A percentile compares a stretch with the other conserved stretches of the same genome.
Evolutionary conservation across 176 grass and related monocot species (phyloP).

Genomic region (Panicum miliaceum): DNA sequence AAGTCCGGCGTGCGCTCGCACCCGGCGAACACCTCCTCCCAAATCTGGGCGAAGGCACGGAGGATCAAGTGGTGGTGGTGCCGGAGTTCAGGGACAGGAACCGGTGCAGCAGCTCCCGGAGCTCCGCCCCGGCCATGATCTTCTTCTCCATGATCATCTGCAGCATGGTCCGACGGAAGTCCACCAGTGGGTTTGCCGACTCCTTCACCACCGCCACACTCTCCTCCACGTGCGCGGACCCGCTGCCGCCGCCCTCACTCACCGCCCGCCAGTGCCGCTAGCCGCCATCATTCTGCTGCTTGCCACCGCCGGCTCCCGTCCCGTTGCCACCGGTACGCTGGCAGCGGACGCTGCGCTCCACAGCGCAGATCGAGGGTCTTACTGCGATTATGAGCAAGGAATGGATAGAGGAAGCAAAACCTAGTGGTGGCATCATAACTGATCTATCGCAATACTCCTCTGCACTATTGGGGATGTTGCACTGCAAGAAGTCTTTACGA

Average conservation of each 20-base stretch:
- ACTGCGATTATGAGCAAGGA: no score
- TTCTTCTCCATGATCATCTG: conserved; percentile 92
- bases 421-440: no score
- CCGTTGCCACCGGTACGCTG: not conserved
- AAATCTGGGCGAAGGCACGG: conserved; percentile 82
- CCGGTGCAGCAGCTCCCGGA: conserved; percentile 62
- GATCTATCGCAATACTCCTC: no score
- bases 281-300: not conserved
- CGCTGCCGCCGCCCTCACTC: conserved; percentile 50
- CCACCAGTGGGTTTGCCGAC: conserved; percentile 61
- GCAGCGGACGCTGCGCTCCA: conserved; percentile 56
- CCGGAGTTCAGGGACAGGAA: conserved; percentile 75
- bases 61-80: conserved; percentile 66
- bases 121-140: conserved; percentile 59
- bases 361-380: no score
- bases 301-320: not conserved
- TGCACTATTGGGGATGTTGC: no score
- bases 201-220: conserved; percentile 88
- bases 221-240: conserved; percentile 50
- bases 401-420: no score
- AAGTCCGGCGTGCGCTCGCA: conserved; percentile 53
- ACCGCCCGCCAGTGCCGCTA: conserved; percentile 40
- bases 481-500: no score
- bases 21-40: conserved; percentile 77
- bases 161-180: conserved; percentile 83